Percentiles rank a stretch among this genome's conserved stretches.
Evolutionary conservation across 2,329 filamentous ascomycete species (phyloP).

Genomic region (Stagonosporopsis cucurbitacearum): DNA sequence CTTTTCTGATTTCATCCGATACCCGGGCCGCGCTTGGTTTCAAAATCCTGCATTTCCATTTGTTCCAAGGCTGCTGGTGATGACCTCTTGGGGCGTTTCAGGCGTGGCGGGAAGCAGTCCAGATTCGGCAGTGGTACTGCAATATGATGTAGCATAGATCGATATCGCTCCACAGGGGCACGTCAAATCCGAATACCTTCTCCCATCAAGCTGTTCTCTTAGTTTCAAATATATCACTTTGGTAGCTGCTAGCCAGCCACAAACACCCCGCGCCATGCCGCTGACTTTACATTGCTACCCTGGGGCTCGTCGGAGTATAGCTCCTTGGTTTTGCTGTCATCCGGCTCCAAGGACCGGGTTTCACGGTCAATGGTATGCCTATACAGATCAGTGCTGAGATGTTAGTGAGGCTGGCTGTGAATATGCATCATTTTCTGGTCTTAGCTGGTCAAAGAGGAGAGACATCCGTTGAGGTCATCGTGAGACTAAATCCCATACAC

Average conservation of each 20-base stretch:
- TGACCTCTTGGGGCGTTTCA: constrained; percentile 38
- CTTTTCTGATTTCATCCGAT: constrained; percentile 34
- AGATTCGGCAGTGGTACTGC: constrained; percentile 26
- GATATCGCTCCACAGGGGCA: constrained; percentile 29
- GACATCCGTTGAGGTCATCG: constrained; percentile 10
- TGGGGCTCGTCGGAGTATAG: not conserved
- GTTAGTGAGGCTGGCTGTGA: not conserved
- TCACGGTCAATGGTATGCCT: not conserved
- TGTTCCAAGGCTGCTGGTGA: constrained; percentile 21
- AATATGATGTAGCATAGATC: constrained; percentile 35
- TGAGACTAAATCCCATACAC: constrained; percentile 18
- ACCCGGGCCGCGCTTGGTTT: constrained; percentile 35
- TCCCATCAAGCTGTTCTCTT: constrained; percentile 12
- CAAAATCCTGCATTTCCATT: constrained; percentile 26
- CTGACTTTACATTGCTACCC: not conserved
- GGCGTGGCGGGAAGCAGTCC: constrained; percentile 23
- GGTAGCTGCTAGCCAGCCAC: not conserved
- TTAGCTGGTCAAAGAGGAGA: not conserved
- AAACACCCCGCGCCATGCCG: constrained; percentile 1
- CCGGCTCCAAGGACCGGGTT: not conserved
- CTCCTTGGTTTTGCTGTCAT: not conserved
- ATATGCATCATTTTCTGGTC: not conserved
- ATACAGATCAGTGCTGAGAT: not conserved
- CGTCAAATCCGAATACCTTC: constrained; percentile 29
- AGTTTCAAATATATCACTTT: constrained; percentile 15